These are phyloP conservation scores for Jimgerdemannia lactiflua DNA, from an alignment of 192 early-diverging fungal species.

Conservation along the genomic window DNA sequence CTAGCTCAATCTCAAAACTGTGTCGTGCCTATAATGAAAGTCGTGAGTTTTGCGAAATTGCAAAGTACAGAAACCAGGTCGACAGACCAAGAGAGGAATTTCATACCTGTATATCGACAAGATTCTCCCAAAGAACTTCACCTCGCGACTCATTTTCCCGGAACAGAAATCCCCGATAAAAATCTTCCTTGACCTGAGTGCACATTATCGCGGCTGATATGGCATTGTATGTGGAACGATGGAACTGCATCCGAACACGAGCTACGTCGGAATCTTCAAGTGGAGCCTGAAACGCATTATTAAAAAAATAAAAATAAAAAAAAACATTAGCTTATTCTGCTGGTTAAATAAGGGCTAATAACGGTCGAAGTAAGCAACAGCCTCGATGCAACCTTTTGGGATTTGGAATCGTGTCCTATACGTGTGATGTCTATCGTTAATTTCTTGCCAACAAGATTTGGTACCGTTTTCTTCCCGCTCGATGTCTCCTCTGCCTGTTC, in stretches of 20 bases:
- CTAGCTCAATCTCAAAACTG: slow-evolving; percentile 9
- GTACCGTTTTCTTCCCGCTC: slow-evolving; percentile 18
- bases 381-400: slow-evolving; percentile 15
- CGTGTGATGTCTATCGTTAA: slow-evolving; percentile 42
- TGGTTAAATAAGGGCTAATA: too few species aligned
- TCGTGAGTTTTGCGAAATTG: too few species aligned
- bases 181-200: slow-evolving; percentile 53
- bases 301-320: not conserved
- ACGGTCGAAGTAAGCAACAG: too few species aligned
- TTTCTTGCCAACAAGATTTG: not conserved
- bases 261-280: slow-evolving; percentile 12
- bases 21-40: not conserved
- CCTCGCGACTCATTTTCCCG: slow-evolving; percentile 47
- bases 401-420: slow-evolving; percentile 35
- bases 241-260: slow-evolving; percentile 26
- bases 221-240: slow-evolving; percentile 58
- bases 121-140: slow-evolving; percentile 58
- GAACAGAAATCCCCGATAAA: slow-evolving; percentile 60
- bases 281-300: slow-evolving; percentile 11
- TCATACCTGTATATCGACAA: slow-evolving; percentile 42
- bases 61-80: too few species aligned
- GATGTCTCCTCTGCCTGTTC: slow-evolving; percentile 20
- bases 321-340: too few species aligned
- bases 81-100: not conserved
- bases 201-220: slow-evolving; percentile 48